Percentiles rank a stretch among this genome's conserved stretches.
Evolutionary conservation across 257 asterid genomes (phyloP).

Genomic region (Craterostigma plantagineum): DNA sequence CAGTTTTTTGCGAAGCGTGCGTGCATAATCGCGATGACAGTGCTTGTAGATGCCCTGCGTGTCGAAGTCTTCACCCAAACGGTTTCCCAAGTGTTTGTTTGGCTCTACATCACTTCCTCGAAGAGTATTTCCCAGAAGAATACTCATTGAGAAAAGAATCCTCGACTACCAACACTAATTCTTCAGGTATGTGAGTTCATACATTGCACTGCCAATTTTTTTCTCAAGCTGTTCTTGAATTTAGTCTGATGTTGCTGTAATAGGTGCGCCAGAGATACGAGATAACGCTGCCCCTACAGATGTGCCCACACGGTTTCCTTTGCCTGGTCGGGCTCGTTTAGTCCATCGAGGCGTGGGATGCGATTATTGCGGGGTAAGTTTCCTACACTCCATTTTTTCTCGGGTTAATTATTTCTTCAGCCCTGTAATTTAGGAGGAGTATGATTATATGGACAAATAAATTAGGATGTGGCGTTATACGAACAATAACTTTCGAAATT

Average conservation of each 20-base stretch:
- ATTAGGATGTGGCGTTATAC: too few relatives aligned
- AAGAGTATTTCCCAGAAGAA: slow-evolving; percentile 29
- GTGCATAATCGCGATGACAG: slow-evolving; percentile 17
- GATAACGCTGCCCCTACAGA: slow-evolving; percentile 10
- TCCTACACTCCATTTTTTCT: neutral
- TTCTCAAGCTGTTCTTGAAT: neutral
- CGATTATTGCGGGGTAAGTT: slow-evolving; percentile 67
- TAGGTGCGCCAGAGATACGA: slow-evolving; percentile 11
- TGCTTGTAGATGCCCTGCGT: slow-evolving; percentile 35
- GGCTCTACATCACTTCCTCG: slow-evolving; percentile 49
- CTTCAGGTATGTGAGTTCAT: slow-evolving; percentile 15
- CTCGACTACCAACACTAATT: slow-evolving; percentile 12
- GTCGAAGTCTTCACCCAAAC: slow-evolving; percentile 41
- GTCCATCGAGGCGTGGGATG: slow-evolving; percentile 44
- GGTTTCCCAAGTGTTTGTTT: slow-evolving; percentile 48
- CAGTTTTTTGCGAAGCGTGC: slow-evolving; percentile 59
- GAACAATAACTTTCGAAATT: too few relatives aligned
- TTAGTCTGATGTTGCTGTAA: slow-evolving; percentile 11
- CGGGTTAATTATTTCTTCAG: neutral
- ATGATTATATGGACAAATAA: too few relatives aligned
- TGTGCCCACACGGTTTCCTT: slow-evolving; percentile 5
- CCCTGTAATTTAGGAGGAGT: neutral
- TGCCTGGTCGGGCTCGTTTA: slow-evolving; percentile 13
- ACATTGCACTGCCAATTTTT: neutral
- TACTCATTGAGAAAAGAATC: slow-evolving; percentile 29